Base-by-base conservation (phyloP, 1,284 basidiomycete genomes). In the Cronartium quercuum region DNA sequence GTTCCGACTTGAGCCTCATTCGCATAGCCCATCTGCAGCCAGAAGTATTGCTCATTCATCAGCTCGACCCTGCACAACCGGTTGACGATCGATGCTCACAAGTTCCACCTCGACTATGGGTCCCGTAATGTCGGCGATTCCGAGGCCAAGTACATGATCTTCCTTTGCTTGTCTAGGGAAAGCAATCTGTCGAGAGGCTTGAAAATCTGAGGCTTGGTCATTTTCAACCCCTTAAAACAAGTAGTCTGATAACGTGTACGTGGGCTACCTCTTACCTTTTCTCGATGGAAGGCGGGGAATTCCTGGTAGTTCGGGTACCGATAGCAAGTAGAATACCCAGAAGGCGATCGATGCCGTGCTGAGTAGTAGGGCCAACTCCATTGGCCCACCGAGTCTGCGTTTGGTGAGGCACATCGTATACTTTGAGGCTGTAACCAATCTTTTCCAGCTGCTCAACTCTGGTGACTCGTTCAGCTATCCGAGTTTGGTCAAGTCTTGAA, bases 51-150 rank as follows among this genome's bases (percentile, higher is more conserved):
- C n/a, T 37, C 1, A 58, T 57, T 37, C 24, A 40, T 74, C 15
- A 58, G 21, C 13, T 29, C 13, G 34, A 18, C 24, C 24, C 87
- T 88, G 87, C 89, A 89, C 87, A 90, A 88, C 77, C 89, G 29
- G 89, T 18, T 88, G 90, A 82, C 90, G 88, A 7, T 89, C 88
- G 37, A 90, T 35, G 55, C 66, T 67, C 10, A 67, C 44, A 24
- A 67, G 29, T 6, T 67, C 86, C 18, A 89, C 88, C 69, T 80
- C 77, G 24, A 80, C 79, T 41, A 80, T 76, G 18, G 80, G 80
- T 85, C 91, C 90, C 67, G 90, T 91, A 77, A 91, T 86, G 78
- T 92, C 90, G 35, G 86, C 90, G 78, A 88, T 87, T 15, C 90
- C 89, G 88, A 62, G 4, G 6, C 44, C 35, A 4, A 67, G 10